Evolutionary conservation across 2,329 filamentous ascomycete genomes (phyloP), one percentile per base, ranked within the genome.

Genomic region (Calonectria hongkongensis): DNA sequence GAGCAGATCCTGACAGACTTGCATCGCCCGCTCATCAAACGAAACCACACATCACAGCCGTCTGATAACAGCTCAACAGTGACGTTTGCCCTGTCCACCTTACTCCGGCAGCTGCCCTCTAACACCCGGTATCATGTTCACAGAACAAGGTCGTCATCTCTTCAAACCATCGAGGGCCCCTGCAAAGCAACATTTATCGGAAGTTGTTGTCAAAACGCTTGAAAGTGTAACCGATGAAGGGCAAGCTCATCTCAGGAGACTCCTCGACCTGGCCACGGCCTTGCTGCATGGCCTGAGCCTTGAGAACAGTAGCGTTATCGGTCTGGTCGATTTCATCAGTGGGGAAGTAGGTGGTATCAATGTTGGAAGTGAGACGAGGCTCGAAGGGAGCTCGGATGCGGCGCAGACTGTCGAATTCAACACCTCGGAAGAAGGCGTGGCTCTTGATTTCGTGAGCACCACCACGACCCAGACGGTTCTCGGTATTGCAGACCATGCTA

Each of bases 311-410:
- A 69, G 94, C 95, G 76, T 95, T 98, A 84, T 98, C 96, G 68
- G 95, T 96, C 87, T 98, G 96, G 80, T 98, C 95, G 82, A 99
- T 98, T 85, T 99, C 97, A 82, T 99, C 97, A 66, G 95, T 98
- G 12, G 97, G 97, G 92, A 99, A 99, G 88, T 99, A 98, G 58
- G 96, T 96, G 25, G 97, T 98, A 83, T 99, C 97, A 80, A 98
- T 94, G 84, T 97, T 97, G 75, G 95, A 98, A 73, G 94, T 94
- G 76, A 99, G 89, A 81, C 95, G 95, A 3, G 97, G 97, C 87
- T 98, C 96, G 83, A 99, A 99, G 0, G 97, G 97, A 71, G 97
- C 97, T 45, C 96, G 94, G 81, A 99, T 98, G 73, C 94, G 93
- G 76, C 97, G 95, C 77, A 99, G 89, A 79, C 94, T 94, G 77